Conservation (phyloP, 495 filamentous ascomycete genomes). For the Penicillium silybi region DNA sequence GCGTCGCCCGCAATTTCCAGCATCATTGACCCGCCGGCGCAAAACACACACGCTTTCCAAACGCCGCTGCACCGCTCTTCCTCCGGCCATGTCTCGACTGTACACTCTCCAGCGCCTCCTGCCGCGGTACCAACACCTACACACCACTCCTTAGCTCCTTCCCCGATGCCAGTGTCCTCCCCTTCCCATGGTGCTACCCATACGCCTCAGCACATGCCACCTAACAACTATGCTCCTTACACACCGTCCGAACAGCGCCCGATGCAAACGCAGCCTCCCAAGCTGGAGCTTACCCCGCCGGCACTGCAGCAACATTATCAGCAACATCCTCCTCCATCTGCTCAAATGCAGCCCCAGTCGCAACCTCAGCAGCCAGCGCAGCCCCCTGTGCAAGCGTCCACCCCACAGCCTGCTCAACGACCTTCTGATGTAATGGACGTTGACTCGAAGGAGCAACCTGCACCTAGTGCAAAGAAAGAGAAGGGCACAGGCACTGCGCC, state of each 20-base stretch:
- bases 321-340: constrained; percentile 11
- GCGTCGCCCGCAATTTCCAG: constrained; percentile 87
- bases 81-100: constrained; percentile 27
- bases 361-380: constrained; percentile 14
- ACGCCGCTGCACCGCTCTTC: constrained; percentile 29
- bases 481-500: constrained; percentile 43
- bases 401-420: constrained; percentile 16
- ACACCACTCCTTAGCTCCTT: constrained; percentile 26
- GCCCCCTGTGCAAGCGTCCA: constrained; percentile 13
- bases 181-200: constrained; percentile 22
- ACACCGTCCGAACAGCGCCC: constrained; percentile 20
- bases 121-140: constrained; percentile 21
- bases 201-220: constrained; percentile 19
- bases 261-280: constrained; percentile 18
- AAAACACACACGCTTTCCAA: constrained; percentile 33
- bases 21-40: constrained; percentile 71
- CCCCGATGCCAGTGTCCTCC: constrained; percentile 23
- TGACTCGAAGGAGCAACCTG: constrained; percentile 26
- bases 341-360: constrained; percentile 16
- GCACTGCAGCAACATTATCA: constrained; percentile 17
- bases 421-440: constrained; percentile 35
- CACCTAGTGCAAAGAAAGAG: constrained; percentile 31
- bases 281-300: constrained; percentile 20
- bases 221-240: constrained; percentile 30
- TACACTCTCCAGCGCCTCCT: constrained; percentile 28